These are phyloP conservation scores for Malbranchea zuffiana DNA, from an alignment of 2,329 filamentous ascomycete species.

Conservation along the genomic window DNA sequence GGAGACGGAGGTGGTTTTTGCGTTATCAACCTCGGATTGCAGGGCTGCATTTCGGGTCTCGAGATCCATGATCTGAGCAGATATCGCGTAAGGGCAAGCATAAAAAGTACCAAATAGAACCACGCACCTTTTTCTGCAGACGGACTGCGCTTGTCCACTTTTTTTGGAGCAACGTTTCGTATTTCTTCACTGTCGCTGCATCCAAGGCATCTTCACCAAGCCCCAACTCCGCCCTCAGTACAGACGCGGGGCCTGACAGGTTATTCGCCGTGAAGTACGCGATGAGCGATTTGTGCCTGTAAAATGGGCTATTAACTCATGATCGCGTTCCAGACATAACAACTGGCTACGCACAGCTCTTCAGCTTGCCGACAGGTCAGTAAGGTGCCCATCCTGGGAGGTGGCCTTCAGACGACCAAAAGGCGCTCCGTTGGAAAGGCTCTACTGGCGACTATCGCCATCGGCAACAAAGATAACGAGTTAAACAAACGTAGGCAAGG, in stretches of 20 bases:
- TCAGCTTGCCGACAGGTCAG: conserved; percentile 72
- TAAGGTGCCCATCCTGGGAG: conserved; percentile 54
- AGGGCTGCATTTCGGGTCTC: conserved; percentile 62
- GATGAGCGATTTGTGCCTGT: conserved; percentile 83
- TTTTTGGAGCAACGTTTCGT: conserved; percentile 87
- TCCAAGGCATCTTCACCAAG: conserved; percentile 60
- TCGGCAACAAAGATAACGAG: too few species aligned
- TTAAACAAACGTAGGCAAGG: too few species aligned
- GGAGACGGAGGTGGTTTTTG: conserved; percentile 66
- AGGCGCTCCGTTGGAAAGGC: too few species aligned
- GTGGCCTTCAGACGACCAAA: too few species aligned
- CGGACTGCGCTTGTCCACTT: conserved; percentile 96
- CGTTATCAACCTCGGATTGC: conserved; percentile 72
- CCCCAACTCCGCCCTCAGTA: conserved; percentile 65
- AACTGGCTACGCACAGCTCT: conserved; percentile 14
- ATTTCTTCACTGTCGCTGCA: conserved; percentile 70
- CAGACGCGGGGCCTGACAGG: conserved; percentile 56
- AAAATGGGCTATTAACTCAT: conserved; percentile 4
- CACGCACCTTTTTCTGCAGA: conserved; percentile 77
- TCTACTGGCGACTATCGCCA: too few species aligned
- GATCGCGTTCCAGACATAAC: too few species aligned
- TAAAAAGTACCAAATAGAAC: neutral
- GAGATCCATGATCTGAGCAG: conserved; percentile 72
- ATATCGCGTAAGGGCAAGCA: neutral
- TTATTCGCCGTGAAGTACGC: conserved; percentile 71